These are phyloP conservation scores for Nemania serpens DNA, from an alignment of 2,329 filamentous ascomycete genomes.

Conservation along the genomic window DNA sequence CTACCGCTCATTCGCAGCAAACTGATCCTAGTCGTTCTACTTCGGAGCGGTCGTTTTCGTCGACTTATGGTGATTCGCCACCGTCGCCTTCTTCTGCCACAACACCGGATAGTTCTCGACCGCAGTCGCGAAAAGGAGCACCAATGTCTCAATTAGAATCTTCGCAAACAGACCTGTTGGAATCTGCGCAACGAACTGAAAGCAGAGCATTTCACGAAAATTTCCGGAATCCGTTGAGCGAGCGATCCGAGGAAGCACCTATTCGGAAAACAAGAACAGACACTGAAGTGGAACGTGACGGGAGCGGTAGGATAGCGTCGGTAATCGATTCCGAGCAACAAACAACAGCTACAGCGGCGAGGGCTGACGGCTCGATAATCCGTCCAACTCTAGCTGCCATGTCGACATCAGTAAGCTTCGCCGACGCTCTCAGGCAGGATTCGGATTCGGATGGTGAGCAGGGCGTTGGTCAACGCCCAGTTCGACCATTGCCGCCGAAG, in stretches of 20 bases:
- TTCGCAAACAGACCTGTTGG: slow-evolving; percentile 11
- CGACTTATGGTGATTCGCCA: slow-evolving; percentile 47
- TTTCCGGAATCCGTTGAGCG: slow-evolving; percentile 16
- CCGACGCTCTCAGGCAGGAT: slow-evolving; percentile 30
- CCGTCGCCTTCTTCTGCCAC: slow-evolving; percentile 45
- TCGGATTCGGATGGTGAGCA: slow-evolving; percentile 23
- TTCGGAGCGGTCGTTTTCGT: slow-evolving; percentile 48
- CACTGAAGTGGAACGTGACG: slow-evolving; percentile 26
- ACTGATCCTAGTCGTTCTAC: slow-evolving; percentile 40
- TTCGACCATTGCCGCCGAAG: slow-evolving; percentile 28
- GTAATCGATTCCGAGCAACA: slow-evolving; percentile 36
- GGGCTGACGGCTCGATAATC: slow-evolving; percentile 10
- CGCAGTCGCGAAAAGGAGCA: slow-evolving; percentile 47
- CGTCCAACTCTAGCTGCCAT: slow-evolving; percentile 30
- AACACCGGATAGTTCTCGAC: slow-evolving; percentile 50
- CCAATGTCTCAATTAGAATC: slow-evolving; percentile 29
- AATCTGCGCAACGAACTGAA: slow-evolving; percentile 18
- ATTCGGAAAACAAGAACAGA: slow-evolving; percentile 18
- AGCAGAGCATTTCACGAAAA: slow-evolving; percentile 18
- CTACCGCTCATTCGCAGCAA: slow-evolving; percentile 33
- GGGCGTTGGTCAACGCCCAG: slow-evolving; percentile 11
- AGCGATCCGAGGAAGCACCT: slow-evolving; percentile 17
- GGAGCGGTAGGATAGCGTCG: slow-evolving; percentile 35
- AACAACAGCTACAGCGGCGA: slow-evolving; percentile 13
- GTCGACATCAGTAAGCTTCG: slow-evolving; percentile 33